Conservation (phyloP, 2,329 filamentous ascomycete genomes). For the Nectriaceae sp. region DNA sequence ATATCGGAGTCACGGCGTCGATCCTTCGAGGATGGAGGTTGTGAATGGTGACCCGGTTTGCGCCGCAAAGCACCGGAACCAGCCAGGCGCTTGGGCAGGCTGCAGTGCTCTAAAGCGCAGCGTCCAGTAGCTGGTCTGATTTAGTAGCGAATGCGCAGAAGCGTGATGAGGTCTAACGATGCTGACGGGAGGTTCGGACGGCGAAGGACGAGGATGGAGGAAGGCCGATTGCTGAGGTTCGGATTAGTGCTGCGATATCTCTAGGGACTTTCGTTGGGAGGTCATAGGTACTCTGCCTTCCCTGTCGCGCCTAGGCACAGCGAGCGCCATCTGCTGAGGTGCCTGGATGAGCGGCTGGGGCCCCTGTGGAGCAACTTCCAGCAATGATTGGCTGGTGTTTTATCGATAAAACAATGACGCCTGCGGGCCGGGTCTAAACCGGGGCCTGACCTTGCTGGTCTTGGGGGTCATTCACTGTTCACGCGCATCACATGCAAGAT, state of each 20-base stretch:
- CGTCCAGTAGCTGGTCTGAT: neutral
- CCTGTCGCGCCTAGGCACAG: neutral
- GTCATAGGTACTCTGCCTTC: no score
- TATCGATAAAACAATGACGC: slow-evolving; percentile 8
- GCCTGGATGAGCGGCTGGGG: slow-evolving; percentile 4
- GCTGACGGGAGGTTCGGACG: neutral
- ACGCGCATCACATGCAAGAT: neutral
- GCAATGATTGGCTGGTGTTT: slow-evolving; percentile 9
- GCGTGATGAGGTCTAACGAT: neutral
- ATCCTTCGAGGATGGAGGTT: slow-evolving; percentile 2
- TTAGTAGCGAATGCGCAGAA: neutral
- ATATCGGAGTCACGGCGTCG: neutral
- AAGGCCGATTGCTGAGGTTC: no score
- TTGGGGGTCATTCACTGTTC: neutral
- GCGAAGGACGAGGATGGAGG: neutral
- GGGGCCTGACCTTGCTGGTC: neutral
- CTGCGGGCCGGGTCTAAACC: neutral
- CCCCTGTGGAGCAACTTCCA: neutral
- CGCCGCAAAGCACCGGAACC: slow-evolving; percentile 17
- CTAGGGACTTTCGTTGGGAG: no score
- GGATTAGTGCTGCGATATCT: neutral
- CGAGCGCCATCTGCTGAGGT: neutral
- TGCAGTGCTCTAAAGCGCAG: neutral
- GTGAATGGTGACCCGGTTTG: slow-evolving; percentile 16
- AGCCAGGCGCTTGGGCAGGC: no score